Base-by-base conservation (phyloP, 306 rosid genomes). In the Hippophae tibetana region DNA sequence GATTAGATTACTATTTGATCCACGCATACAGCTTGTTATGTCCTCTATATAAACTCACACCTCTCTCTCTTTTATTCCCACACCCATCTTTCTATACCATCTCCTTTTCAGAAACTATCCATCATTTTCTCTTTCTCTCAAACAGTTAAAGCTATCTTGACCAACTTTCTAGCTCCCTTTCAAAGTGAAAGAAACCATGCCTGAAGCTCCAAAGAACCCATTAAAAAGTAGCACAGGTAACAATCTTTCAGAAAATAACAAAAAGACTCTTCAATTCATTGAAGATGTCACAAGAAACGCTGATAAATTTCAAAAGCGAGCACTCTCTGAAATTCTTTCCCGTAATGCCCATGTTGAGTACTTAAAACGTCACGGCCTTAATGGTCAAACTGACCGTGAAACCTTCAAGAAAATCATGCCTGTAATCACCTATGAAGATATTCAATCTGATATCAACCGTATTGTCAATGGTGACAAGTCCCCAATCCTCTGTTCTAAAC, bases 381-480 rank as follows among this genome's bases (percentile, higher is more conserved):
- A 52, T 23, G 86, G 86, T 25, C 75, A 69, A 44, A 81, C 79
- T 13, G 87, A 85, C 76, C 75, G 76, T 14, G 81, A 79, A 0
- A 76, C 86, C 47, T 92, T 92, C 83, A 87, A 85, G 71, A 79
- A 80, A 18, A 64, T 83, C 68, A 6, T 85, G 3, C 98, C 98
- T 3, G 75, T 87, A 18, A 78, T 81, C 60, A 49, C 82, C 64
- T 92, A 92, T 52, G 96, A 92, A 43, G 83, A 87, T 13, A 71
- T 92, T 57, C 78, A 92, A 44, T 26, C 67, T 4, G 85, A 85
- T 58, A 69, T 92, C 68, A 73, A 69, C 69, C 96, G 95, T 58
- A 92, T 92, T 45, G 96, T 96, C 63, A 92, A 81, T 75, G 98
- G 98, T 6, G 92, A 92, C 74, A 70, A 81, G 40, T 83, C 89